Evolutionary conservation across 164 flowering plant species (phyloP), one percentile per base, ranked within the genome.

Genomic region (Nymphaea thermarum): DNA sequence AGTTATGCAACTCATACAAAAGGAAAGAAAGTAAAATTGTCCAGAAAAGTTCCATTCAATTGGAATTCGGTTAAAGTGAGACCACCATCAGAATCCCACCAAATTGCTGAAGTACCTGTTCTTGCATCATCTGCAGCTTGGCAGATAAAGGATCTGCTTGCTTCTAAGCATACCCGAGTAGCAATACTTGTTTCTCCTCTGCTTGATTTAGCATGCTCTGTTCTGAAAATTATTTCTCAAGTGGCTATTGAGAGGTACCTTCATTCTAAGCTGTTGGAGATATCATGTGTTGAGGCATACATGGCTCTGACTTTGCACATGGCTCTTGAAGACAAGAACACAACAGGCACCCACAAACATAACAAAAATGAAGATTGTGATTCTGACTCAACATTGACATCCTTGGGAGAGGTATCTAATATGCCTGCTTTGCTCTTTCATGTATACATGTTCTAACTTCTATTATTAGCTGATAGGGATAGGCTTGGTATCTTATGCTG

Each of bases 61-160:
- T 59, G 70, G 65, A 88, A 79, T 67, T 43, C 71, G 62, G 73
- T 65, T 10, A 71, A 65, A 6, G 70, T 75, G 8, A 85, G 77
- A 70, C 79, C 72, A 65, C 57, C 69, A 17, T 43, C 67, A 47
- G 71, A 70, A 44, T 65, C 51, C n/a, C 60, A 61, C 65, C 43
- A 66, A 36, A 44, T 78, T 57, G 74, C 84, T 70, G 83, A 89
- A 17, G 84, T 79, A 68, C 89, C 82, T 75, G 69, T 66, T 51
- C 45, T 77, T 76, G 86, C 87, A 60, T 82, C 77, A 47, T 96
- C 89, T 65, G 68, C 87, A 60, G 81, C 94, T 51, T 95, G 98
- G 98, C 98, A 95, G 83, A 81, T 95, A 44, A 87, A 81, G 76
- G 96, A 95, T 43, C 66, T 92, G 77, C 83, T 95, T 69, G n/a